Base-by-base conservation (phyloP, 2,329 filamentous ascomycete species). In the Colletotrichum lupini region DNA sequence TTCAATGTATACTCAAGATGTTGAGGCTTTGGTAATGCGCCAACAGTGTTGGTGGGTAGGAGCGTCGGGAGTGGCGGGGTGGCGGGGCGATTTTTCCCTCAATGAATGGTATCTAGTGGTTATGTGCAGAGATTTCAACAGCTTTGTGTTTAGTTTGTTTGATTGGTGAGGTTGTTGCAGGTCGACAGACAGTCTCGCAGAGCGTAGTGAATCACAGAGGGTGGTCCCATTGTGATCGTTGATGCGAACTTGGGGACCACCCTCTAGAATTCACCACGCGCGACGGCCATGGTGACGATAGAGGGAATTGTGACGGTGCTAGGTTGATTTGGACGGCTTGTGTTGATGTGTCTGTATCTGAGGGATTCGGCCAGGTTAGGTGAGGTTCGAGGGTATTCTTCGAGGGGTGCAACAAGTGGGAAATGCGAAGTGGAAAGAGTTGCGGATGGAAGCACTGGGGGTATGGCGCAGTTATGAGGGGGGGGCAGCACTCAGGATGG, bases 141-240 rank as follows among this genome's bases (percentile, higher is more conserved):
- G 58, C 16, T 32, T 49, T 37, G 19, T 5, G 56, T 11, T 67
- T 35, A 14, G 19, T 6, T 57, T 16, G 7, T 11, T 11, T 53
- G 19, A 57, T 66, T n/a, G 42, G 42, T 49, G 19, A 49, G 26
- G 49, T n/a, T 42, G 22, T 57, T 32, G 71, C 32, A 58, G 71
- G 60, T 73, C 24, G 57, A 71, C 32, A 57, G 56, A 58, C 32
- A 65, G 67, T 76, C 76, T 80, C 71, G 68, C 74, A 79, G 68
- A 72, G 80, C 79, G 78, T 82, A 80, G 79, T 77, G 80, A 78
- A 80, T 83, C 83, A 81, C 81, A 80, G 86, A 88, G 86, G 86
- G 86, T 87, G 87, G 86, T 87, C 84, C 88, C 89, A 90, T 90
- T 81, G 84, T 83, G 83, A 85, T 82, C 79, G 79, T 79, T 78